These are phyloP conservation scores for Plectosphaerella cucumerina DNA, from an alignment of 2,329 filamentous ascomycete species.

Conservation along the genomic window DNA sequence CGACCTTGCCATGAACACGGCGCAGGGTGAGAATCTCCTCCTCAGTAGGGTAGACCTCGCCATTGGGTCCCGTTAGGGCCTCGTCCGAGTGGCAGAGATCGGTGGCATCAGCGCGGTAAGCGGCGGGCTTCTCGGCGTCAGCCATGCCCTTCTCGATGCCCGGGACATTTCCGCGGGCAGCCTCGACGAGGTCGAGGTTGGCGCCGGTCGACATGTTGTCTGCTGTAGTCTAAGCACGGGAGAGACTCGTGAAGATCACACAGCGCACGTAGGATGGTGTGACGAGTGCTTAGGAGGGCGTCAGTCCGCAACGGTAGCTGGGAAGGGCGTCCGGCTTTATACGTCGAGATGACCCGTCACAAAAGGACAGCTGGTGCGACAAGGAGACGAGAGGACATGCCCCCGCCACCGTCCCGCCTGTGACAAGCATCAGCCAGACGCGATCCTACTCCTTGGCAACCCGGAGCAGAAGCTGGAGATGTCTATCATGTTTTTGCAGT, in stretches of 20 bases:
- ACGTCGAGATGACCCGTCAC: too few species aligned
- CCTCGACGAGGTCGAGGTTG: constrained; percentile 8
- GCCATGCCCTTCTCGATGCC: constrained; percentile 9
- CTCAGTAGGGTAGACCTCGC: constrained; percentile 44
- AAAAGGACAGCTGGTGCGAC: too few species aligned
- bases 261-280: not conserved
- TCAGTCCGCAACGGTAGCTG: not conserved
- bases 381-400: too few species aligned
- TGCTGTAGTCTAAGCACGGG: not conserved
- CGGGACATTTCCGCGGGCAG: constrained; percentile 5
- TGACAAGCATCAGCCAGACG: too few species aligned
- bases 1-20: constrained; percentile 49
- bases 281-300: not conserved
- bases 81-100: not conserved
- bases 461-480: too few species aligned
- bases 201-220: constrained; percentile 7
- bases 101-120: constrained; percentile 1
- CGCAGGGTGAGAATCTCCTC: constrained; percentile 48
- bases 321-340: too few species aligned
- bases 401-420: too few species aligned
- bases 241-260: not conserved
- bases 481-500: too few species aligned
- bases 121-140: not conserved
- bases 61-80: constrained; percentile 3
- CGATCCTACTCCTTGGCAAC: too few species aligned